These are phyloP conservation scores for Adansonia madagascariensis DNA, from an alignment of 441 rosid species.

Conservation along the genomic window DNA sequence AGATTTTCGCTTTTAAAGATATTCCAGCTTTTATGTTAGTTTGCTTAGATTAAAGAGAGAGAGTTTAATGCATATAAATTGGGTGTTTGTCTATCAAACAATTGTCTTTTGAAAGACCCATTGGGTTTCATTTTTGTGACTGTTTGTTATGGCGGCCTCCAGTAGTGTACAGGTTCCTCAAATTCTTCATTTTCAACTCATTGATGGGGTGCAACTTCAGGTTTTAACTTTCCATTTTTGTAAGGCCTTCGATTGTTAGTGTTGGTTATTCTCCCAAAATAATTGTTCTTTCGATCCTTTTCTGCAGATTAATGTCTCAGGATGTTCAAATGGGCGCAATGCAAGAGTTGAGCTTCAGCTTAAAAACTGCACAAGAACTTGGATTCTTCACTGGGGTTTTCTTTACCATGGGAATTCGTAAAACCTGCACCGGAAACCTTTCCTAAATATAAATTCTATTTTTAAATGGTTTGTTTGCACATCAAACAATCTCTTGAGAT, in stretches of 20 bases:
- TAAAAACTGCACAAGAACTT: constrained; percentile 54
- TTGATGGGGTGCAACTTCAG: constrained; percentile 67
- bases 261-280: constrained; percentile 16
- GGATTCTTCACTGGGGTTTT: constrained; percentile 77
- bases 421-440: constrained; percentile 30
- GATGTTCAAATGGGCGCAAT: constrained; percentile 47
- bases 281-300: constrained; percentile 11
- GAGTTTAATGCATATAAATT: constrained; percentile 15
- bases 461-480: constrained; percentile 10
- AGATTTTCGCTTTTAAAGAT: constrained; percentile 18
- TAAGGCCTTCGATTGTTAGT: background rate
- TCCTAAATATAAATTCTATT: background rate
- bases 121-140: constrained; percentile 16
- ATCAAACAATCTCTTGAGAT: constrained; percentile 12
- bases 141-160: constrained; percentile 53
- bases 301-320: constrained; percentile 53
- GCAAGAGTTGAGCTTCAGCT: constrained; percentile 69
- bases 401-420: constrained; percentile 57
- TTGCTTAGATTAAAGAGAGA: constrained; percentile 11
- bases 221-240: constrained; percentile 34
- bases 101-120: background rate
- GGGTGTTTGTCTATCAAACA: background rate
- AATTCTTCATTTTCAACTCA: constrained; percentile 55
- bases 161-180: constrained; percentile 33
- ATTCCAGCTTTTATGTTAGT: background rate